A percentile compares a stretch with the other conserved stretches of the same genome.
These are phyloP conservation scores for Geosmithia morbida DNA, from an alignment of 2,329 filamentous ascomycete species.

Conservation along the genomic window DNA sequence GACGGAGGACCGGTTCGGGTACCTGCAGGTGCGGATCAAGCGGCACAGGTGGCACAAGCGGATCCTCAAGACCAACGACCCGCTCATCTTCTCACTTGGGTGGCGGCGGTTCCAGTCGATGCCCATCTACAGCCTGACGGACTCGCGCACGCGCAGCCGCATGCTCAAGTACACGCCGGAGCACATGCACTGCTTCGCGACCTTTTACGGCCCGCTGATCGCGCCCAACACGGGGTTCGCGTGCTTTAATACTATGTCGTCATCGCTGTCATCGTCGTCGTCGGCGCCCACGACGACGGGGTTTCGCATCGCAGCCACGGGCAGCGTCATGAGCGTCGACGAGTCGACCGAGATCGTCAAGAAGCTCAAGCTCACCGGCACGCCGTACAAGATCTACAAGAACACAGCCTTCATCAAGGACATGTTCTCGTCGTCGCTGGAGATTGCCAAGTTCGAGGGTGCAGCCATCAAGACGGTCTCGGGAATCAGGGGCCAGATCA, in stretches of 20 bases:
- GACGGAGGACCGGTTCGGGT: slow-evolving; percentile 92
- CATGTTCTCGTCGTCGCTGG: slow-evolving; percentile 88
- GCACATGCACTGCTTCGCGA: slow-evolving; percentile 97
- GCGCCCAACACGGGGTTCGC: slow-evolving; percentile 94
- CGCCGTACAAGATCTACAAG: slow-evolving; percentile 96
- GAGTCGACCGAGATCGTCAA: slow-evolving; percentile 97
- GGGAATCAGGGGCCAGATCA: slow-evolving; percentile 92
- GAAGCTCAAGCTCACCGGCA: slow-evolving; percentile 92
- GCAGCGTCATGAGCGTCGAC: slow-evolving; percentile 86
- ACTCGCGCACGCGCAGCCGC: slow-evolving; percentile 82
- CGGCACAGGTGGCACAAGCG: slow-evolving; percentile 98
- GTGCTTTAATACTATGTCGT: slow-evolving; percentile 79
- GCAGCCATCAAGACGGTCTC: slow-evolving; percentile 93
- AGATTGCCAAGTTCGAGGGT: slow-evolving; percentile 97
- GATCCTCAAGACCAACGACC: slow-evolving; percentile 96
- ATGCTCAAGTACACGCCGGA: slow-evolving; percentile 99
- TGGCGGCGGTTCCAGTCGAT: slow-evolving; percentile 91
- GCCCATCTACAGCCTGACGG: slow-evolving; percentile 88
- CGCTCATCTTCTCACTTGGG: slow-evolving; percentile 89
- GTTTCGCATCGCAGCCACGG: slow-evolving; percentile 88
- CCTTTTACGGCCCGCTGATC: slow-evolving; percentile 88
- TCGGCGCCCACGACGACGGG: slow-evolving; percentile 56
- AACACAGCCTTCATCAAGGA: slow-evolving; percentile 98
- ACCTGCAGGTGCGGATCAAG: slow-evolving; percentile 92
- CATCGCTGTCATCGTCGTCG: background rate